A percentile compares a stretch with the other conserved stretches of the same genome.
These are phyloP conservation scores for Mariannaea elegans DNA, from an alignment of 2,329 filamentous ascomycete species.

Conservation along the genomic window DNA sequence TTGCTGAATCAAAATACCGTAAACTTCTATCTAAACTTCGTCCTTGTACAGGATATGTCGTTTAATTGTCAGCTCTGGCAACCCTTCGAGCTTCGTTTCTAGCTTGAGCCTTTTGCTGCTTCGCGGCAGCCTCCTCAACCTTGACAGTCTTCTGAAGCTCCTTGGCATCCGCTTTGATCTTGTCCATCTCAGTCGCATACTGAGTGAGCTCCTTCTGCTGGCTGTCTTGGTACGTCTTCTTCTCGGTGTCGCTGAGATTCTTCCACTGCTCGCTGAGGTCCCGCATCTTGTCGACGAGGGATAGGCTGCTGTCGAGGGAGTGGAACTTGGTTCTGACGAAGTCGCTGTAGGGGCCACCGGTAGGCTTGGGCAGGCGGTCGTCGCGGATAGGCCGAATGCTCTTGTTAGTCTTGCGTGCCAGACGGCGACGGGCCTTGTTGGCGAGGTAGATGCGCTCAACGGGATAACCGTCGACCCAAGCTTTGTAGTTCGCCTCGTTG, in stretches of 20 bases:
- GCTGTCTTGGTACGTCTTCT: conserved; percentile 50
- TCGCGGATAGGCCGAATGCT: conserved; percentile 51
- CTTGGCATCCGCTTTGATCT: conserved; percentile 44
- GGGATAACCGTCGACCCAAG: conserved; percentile 58
- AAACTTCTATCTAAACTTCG: background rate
- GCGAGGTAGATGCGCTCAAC: conserved; percentile 53
- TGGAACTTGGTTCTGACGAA: conserved; percentile 49
- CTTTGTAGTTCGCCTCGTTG: conserved; percentile 52
- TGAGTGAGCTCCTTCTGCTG: conserved; percentile 24
- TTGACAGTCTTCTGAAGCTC: conserved; percentile 29
- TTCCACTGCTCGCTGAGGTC: conserved; percentile 53
- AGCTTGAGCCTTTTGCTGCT: background rate
- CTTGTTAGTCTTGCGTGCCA: conserved; percentile 49
- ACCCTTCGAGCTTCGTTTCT: background rate
- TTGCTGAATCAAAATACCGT: background rate
- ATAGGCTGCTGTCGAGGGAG: conserved; percentile 22
- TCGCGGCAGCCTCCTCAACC: conserved; percentile 14
- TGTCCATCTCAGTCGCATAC: conserved; percentile 32
- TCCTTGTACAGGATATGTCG: background rate
- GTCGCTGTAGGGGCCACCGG: conserved; percentile 43
- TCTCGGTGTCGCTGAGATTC: conserved; percentile 50
- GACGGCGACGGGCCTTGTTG: conserved; percentile 56
- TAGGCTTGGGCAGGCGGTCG: conserved; percentile 56
- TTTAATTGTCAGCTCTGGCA: background rate
- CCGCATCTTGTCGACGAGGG: conserved; percentile 33